A percentile compares a stretch with the other conserved stretches of the same genome.
These are phyloP conservation scores for Phytophthora pisi DNA, from an alignment of 352 stramenopile species.

Conservation along the genomic window DNA sequence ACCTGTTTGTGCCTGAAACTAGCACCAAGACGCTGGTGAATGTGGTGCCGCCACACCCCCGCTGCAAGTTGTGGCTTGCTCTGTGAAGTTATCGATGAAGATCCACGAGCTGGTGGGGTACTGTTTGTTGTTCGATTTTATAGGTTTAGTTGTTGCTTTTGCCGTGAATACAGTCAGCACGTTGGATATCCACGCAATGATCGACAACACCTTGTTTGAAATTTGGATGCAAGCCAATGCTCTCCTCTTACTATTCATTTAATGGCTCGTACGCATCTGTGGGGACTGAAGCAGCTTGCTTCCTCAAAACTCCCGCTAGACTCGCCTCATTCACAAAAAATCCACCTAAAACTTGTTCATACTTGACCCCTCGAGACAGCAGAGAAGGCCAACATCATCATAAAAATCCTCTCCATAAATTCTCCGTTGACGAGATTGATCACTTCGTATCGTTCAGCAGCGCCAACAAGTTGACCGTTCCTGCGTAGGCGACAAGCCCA, in stretches of 20 bases:
- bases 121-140: no score
- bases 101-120: no score
- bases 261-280: constrained; percentile 14
- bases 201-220: no score
- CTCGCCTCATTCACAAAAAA: constrained; percentile 26
- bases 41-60: background rate
- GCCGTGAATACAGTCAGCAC: no score
- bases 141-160: no score
- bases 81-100: background rate
- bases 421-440: background rate
- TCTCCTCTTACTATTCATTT: constrained; percentile 19
- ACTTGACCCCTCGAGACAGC: constrained; percentile 6
- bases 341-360: constrained; percentile 20
- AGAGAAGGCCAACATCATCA: constrained; percentile 1
- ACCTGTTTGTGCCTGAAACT: background rate
- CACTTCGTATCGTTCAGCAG: constrained; percentile 41
- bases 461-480: constrained; percentile 49
- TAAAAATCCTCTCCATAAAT: constrained; percentile 9
- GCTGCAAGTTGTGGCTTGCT: background rate
- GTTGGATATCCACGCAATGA: no score
- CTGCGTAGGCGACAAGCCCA: constrained; percentile 47
- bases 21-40: background rate
- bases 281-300: constrained; percentile 7
- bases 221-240: no score
- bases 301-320: constrained; percentile 24